Evolutionary conservation across 306 rosid species (phyloP), one percentile per base, ranked within the genome.

Genomic region (Ziziphus jujuba): DNA sequence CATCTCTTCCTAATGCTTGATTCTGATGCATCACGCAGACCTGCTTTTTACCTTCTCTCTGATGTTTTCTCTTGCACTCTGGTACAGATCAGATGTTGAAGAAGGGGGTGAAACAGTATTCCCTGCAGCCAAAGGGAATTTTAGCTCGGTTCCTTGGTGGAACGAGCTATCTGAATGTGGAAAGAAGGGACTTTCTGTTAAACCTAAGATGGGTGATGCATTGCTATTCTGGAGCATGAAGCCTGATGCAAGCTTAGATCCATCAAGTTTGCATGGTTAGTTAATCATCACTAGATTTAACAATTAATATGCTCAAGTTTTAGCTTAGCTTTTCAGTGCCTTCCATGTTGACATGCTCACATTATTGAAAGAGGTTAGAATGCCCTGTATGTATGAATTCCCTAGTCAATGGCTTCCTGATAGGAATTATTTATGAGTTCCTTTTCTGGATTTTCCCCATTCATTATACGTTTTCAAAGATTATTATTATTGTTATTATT

Each of bases 41-140:
- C 40, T 54, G 63, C 65, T 47, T 61, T 25, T 66, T 72, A 33
- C 66, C 31, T 20, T 47, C 7, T 17, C 7, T 17, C 17, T 69
- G n/a, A 75, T 51, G 31, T 67, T 21, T 64, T 43, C 48, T 63
- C 69, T 77, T 77, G 59, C 60, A 52, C 28, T 34, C 61, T 71
- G 66, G 49, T 84, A 56, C 91, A 95, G 99, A 59, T 85, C 96
- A 66, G 99, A 95, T 66, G 99, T 95, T 69, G 99, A 95, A 82
- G 99, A 95, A 85, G 99, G 99, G 34, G 99, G 99, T 13, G 99
- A 95, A 82, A 95, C 99, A 43, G 99, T 95, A 79, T 95, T 95
- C 76, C 99, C 99, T 59, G 87, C 91, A 21, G 97, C 99, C 77
- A 81, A 88, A 77, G 97, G 99, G 66, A 91, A 91, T 71, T 24